Evolutionary conservation across 1,284 basidiomycete species (phyloP), one percentile per base, ranked within the genome.

Genomic region (Ganoderma meredithae): DNA sequence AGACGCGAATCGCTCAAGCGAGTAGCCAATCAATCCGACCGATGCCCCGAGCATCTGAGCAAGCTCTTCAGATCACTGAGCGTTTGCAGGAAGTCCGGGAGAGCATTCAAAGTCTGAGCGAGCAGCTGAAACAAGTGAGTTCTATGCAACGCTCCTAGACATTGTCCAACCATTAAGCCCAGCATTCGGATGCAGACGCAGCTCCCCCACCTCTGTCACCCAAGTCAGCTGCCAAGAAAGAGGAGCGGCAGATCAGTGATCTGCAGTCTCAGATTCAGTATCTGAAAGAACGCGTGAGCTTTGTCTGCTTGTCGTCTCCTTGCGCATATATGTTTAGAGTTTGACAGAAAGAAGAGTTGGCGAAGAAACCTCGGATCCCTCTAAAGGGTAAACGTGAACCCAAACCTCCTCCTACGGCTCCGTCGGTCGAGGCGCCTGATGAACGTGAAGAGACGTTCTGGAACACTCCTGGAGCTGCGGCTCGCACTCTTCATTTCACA

Each of bases 1-100:
- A 47, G 1, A 19, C 31, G 39, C 25, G n/a, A 36, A 39, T 15
- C 47, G 15, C 68, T 52, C 49, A 71, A 49, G 44, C 58, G 27
- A 62, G 44, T 62, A 93, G 90, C 75, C 83, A 88, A 63, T 83
- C 86, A 19, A 87, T 93, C 65, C 84, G 90, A 52, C 87, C 87
- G 1, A 93, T 93, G 91, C 90, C 92, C 3, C 86, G 89, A 43
- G 89, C 89, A 10, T 84, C 84, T 55, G 82, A 87, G 7, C 89
- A 89, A 75, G 86, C 86, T 5, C 74, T 81, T 27, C 77, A 79
- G 2, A 85, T 92, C 25, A 77, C 92, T 41, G 83, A 88, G 44
- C 84, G 85, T 62, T 75, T 93, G 5, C 80, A 83, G 15, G 79
- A 80, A 53, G 81, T 87, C 0, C 83, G 89, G 36, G 79, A 82